These are phyloP conservation scores for Leccinum ochraceum DNA, from an alignment of 768 basidiomycete genomes.

Conservation along the genomic window DNA sequence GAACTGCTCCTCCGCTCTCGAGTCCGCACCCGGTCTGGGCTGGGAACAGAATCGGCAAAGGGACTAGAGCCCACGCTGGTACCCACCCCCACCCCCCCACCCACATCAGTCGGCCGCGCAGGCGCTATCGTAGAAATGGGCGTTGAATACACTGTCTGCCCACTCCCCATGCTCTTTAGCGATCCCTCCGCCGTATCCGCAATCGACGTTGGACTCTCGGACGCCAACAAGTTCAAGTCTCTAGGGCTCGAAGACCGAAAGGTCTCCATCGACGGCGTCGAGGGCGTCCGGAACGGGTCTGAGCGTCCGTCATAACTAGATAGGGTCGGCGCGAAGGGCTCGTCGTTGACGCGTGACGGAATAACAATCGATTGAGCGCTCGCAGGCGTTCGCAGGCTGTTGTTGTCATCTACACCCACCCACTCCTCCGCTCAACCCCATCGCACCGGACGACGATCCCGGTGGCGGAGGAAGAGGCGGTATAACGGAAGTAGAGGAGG, in stretches of 20 bases:
- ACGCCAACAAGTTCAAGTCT: constrained; percentile 6
- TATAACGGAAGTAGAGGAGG: constrained; percentile 7
- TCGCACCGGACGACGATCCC: constrained; percentile 1
- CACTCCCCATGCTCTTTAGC: constrained; percentile 4
- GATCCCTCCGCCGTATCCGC: constrained; percentile 5
- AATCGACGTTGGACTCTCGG: constrained; percentile 1
- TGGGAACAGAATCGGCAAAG: not conserved
- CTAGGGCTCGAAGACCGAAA: constrained; percentile 24
- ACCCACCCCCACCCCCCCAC: not conserved
- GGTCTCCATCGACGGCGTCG: constrained; percentile 30
- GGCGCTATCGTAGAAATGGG: constrained; percentile 5
- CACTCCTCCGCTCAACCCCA: constrained; percentile 1
- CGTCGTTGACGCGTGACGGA: constrained; percentile 30
- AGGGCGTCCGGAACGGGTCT: constrained; percentile 34
- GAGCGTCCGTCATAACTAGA: constrained; percentile 11
- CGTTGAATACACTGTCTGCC: constrained; percentile 18
- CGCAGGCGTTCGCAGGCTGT: constrained; percentile 25
- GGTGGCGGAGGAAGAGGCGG: constrained; percentile 18
- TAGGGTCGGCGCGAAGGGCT: constrained; percentile 30
- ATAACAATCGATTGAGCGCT: constrained; percentile 26
- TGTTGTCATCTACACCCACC: constrained; percentile 3
- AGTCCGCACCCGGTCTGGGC: not conserved
- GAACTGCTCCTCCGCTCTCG: constrained; percentile 37
- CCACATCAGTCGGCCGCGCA: not conserved
- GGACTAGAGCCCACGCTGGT: not conserved